phyloP scores from a whole-genome alignment of 2,329 filamentous ascomycete genomes.

The Fusarium concolor region DNA sequence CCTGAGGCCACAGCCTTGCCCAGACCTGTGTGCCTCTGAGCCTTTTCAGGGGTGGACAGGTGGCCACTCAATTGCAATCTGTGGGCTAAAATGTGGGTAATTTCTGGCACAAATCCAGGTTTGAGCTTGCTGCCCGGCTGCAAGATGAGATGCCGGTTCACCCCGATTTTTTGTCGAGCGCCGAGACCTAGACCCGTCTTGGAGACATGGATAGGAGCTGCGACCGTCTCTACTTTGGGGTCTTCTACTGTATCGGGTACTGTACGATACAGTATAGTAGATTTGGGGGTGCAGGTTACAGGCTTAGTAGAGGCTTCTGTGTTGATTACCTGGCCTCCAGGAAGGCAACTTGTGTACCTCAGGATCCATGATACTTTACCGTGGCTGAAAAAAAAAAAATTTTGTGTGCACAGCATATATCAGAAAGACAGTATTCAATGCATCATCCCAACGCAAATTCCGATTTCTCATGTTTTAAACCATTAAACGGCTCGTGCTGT shows the following conservation, averaged over 20 bases:
- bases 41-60: constrained; percentile 39
- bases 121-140: constrained; percentile 41
- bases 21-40: constrained; percentile 24
- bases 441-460: not conserved
- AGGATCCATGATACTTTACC: constrained; percentile 24
- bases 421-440: not conserved
- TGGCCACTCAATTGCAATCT: constrained; percentile 37
- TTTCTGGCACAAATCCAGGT: constrained; percentile 35
- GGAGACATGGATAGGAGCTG: constrained; percentile 22
- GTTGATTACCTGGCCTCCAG: constrained; percentile 25
- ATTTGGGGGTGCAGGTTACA: not conserved
- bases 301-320: not conserved
- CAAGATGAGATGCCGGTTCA: constrained; percentile 52
- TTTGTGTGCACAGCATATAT: constrained; percentile 5
- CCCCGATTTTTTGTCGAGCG: constrained; percentile 50
- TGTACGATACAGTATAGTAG: constrained; percentile 13
- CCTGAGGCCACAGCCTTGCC: constrained; percentile 49
- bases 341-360: not conserved
- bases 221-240: constrained; percentile 6
- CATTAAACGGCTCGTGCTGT: not conserved
- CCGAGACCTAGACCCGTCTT: constrained; percentile 48
- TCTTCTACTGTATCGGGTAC: constrained; percentile 37
- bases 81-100: constrained; percentile 34
- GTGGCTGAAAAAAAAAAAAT: constrained; percentile 22
- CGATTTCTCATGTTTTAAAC: not conserved